Base-by-base conservation (phyloP, 148 eudicot species). In the Tetragonia tetragonoides region DNA sequence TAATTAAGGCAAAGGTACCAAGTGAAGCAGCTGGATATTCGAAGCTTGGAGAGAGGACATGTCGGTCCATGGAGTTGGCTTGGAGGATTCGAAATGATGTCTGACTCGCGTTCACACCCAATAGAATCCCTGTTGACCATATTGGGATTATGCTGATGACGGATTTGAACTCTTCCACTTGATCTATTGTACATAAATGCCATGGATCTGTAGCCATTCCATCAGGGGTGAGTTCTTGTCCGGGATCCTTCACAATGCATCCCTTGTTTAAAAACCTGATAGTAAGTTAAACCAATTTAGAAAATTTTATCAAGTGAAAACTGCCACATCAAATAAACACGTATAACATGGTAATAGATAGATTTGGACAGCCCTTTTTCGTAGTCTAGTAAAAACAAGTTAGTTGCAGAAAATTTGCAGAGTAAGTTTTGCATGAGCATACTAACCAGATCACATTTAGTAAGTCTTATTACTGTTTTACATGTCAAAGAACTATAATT, bases 41-140 rank as follows among this genome's bases (percentile, higher is more conserved):
- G 51, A 87, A 87, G 70, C 61, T 75, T 18, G 86, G 28, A 54
- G 79, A 70, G 14, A 87, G 37, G 28, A 82, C 11, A 34, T 83
- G 89, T 56, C 87, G 83, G 40, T 87, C 84, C 89, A 84, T 84
- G 3, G 89, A 60, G 37, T 67, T 66, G 21, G 87, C 89, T 76
- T 87, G 89, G 47, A 87, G 80, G 11, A 87, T 82, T 39, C 67
- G 83, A 80, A 84, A 68, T 14, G 87, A 72, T 34, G 70, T 18
- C 28, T 81, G 84, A 53, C 54, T 78, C 6, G 53, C 24, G 49
- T 44, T 80, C 15, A 87, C 77, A 6, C 81, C 62, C 66, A 83
- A 38, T 66, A 83, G 20, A 2, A 83, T 83, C n/a, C 73, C 79
- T 0, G 79, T 70, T 42, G 85, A 83, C 85, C 85, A 83, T 47